Evolutionary conservation across 148 eudicot genomes (phyloP), one percentile per base, ranked within the genome.

Genomic region (Silene uniflora): DNA sequence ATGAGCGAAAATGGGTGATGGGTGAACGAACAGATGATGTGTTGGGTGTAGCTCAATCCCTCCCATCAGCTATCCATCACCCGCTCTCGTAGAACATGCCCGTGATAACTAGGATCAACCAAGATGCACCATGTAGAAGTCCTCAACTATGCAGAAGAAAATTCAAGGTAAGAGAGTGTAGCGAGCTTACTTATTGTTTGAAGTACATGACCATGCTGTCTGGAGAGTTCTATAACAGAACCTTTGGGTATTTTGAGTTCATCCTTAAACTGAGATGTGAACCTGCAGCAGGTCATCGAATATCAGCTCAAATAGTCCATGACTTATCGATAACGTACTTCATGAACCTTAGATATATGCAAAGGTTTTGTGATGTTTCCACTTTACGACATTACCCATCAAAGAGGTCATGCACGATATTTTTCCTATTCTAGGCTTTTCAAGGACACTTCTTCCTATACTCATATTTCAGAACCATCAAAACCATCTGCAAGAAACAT

Each of bases 221-320:
- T 90, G 18, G 96, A 87, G 71, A 94, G 86, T 76, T 94, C 97
- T 71, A 94, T 91, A 64, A 87, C 87, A 49, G 93, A 89, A 11
- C 93, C 96, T 24, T 81, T 87, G 10, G 97, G 92, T 76, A 94
- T 83, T 77, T 91, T 94, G 73, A 84, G 83, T 60, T 94, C 97
- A 81, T 94, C 98, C 85, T 87, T 94, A 75, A 94, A 94, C 77
- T 85, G 91, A 71, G 98, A 84, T 56, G 98, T 91, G 84, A 94
- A 91, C 77, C 97, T 91, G 88, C 71, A 81, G 59, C 23, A 47
- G 54, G 54, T 5, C 64, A 42, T 3, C 64, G 24, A 35, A 55
- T 52, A 44, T 75, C 24, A 70, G 66, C 29, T 52, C 55, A 79
- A 55, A 23, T 27, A 27, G 39, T 16, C 12, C 42, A 35, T 39